Evolutionary conservation across 495 filamentous ascomycete genomes (phyloP), one percentile per base, ranked within the genome.

Genomic region (Penicillium ucsense): DNA sequence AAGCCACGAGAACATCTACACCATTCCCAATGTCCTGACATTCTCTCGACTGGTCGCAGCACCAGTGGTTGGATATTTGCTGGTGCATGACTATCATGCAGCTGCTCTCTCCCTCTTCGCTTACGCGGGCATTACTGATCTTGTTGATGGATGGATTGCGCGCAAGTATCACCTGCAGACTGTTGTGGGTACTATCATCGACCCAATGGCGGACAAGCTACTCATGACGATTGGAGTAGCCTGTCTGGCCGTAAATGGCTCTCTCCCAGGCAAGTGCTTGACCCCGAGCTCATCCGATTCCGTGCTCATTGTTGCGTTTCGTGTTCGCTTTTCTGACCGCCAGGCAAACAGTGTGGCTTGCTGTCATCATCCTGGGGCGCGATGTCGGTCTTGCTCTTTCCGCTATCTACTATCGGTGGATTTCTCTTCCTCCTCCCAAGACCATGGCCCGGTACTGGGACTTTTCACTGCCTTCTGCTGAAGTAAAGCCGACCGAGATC

Each of bases 391-490:
- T 98, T 4, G 86, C 78, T n/a, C 74, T 95, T 3, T 81, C 89
- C 6, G 92, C 92, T 2, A 81, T 98, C 46, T 98, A 96, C 65
- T 96, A 89, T 59, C 82, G 92, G 34, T 98, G 87, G 80, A 92
- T 94, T 41, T 90, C 85, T 3, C 77, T 98, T 20, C 92, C 92
- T 2, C 82, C 85, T 0, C 92, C 92, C 4, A 95, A 95, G 65
- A 97, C 92, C 0, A 84, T 95, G 65, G 66, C 74, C 9, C 73
- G 92, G n/a, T 98, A 96, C 62, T 98, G 94, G 94, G 94, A 98
- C 61, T 97, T 97, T 56, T 86, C 83, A 8, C 77, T 98, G 11
- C 92, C 92, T 0, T 86, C 81, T 39, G 92, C 92, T 1, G 92
- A 97, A 64, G 92, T 98, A 4, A 84, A 84, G 52, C 92, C 92